Evolutionary conservation across 2,329 filamentous ascomycete species (phyloP), one percentile per base, ranked within the genome.

Genomic region (Xylariaceae sp.): DNA sequence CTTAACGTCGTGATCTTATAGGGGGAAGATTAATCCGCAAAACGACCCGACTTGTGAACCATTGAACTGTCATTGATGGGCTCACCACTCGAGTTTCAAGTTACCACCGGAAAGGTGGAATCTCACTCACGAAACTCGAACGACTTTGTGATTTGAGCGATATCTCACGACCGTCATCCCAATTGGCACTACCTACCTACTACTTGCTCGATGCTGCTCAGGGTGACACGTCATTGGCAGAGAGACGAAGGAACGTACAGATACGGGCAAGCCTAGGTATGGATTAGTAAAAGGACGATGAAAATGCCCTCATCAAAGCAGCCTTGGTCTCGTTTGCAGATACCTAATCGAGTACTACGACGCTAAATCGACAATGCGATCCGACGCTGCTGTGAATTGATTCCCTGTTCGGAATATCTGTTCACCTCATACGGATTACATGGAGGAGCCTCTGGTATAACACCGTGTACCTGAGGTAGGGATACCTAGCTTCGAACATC

Each of bases 281-380:
- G 54, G 57, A 11, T 51, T 34, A 30, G 10, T 34, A n/a, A 50
- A 7, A 3, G 7, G 48, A 42, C 37, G 37, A 42, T 42, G 37
- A 3, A 13, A 30, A 54, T 30, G 23, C 23, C 23, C 23, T 30
- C 23, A 5, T 30, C 23, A 30, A 42, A 45, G 35, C 34, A 52
- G 53, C 35, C 48, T 51, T 51, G 50, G 61, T 57, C 59, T 63
- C 61, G 55, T 59, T 51, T 42, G 9, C 37, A 13, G 13, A 10
- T 42, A 42, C 37, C 11, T 42, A 13, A 42, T 42, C 37, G 37
- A 42, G 11, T 42, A 7, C 37, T 3, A 42, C 37, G 37, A 42
- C 11, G 37, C 23, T 42, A 42, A 13, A 8, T 8, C 8, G 8
- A 42, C 9, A 42, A 42, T 13, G 8, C 37, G 37, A 61, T 62